Evolutionary conservation across 441 rosid genomes (phyloP), one percentile per base, ranked within the genome.

Genomic region (Adansonia gregorii): DNA sequence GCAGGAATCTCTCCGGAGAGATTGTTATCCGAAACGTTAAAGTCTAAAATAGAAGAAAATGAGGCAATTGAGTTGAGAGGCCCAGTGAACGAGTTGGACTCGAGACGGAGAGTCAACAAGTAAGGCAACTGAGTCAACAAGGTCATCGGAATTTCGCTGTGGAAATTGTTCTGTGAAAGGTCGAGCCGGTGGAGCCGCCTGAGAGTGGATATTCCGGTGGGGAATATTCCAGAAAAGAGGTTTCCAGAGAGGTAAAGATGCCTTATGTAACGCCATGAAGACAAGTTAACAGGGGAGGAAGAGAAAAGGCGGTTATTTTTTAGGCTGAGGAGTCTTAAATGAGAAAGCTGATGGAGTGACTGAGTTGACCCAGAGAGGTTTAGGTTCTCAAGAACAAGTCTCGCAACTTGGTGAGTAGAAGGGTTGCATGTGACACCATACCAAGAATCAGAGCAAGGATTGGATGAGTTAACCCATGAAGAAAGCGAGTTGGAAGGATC

Each of bases 351-450:
- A 72, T 5, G 6, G 10, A 72, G 8, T 54, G 48, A 12, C 0
- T 35, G 75, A 54, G 75, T 35, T 10, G 75, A 72, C 15, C 75
- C 75, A 35, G 75, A 72, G 17, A 72, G 63, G 49, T 72, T 72
- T 5, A 72, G 27, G 63, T 72, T 72, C 63, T 72, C 75, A 72
- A 72, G 75, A 72, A 72, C 63, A 43, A 72, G 75, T 17, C 63
- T 55, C 6, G 75, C 55, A 43, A 72, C 64, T 72, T 64, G 75
- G 49, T 54, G 75, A 52, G 64, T 52, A 6, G 24, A 17, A 9
- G 75, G 75, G 48, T 72, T 72, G 27, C 75, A 72, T 9, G 61
- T 54, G 31, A 72, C 75, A 35, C 75, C 75, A 72, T 31, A 54
- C 64, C 75, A 72, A 72, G 63, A 72, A 35, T 2, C 75, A 72